Evolutionary conservation across 192 early-diverging fungal genomes (phyloP).

Genomic region (Backusella parvicylindrica): DNA sequence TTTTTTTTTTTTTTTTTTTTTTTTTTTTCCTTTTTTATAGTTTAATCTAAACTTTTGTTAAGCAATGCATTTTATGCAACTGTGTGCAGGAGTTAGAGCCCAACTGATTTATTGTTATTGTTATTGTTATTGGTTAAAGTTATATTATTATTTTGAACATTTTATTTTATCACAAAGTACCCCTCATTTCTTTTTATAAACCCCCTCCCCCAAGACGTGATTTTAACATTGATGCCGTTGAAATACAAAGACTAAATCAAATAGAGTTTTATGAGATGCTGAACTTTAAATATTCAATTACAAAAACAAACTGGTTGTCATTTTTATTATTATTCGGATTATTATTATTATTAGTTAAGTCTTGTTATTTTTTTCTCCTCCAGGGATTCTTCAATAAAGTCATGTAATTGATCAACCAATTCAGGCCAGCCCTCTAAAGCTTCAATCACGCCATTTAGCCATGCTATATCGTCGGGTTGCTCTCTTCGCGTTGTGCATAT

Average conservation of each 20-base stretch:
- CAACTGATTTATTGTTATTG: too few species aligned
- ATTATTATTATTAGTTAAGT: not conserved
- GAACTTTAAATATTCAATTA: not conserved
- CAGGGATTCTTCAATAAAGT: slow-evolving; percentile 21
- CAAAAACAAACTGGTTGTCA: not conserved
- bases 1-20: too few species aligned
- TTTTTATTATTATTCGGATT: not conserved
- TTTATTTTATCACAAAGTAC: too few species aligned
- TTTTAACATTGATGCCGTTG: too few species aligned
- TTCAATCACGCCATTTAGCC: slow-evolving; percentile 27
- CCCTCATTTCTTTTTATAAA: too few species aligned
- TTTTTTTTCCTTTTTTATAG: too few species aligned
- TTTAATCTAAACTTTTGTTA: too few species aligned
- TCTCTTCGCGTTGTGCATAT: slow-evolving; percentile 17
- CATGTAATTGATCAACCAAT: slow-evolving; percentile 21
- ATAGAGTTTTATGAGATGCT: not conserved
- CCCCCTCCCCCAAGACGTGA: too few species aligned
- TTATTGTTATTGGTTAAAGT: too few species aligned
- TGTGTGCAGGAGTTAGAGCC: too few species aligned
- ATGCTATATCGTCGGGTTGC: slow-evolving; percentile 27
- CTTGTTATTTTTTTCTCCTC: not conserved
- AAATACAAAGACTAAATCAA: not conserved
- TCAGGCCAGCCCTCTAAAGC: slow-evolving; percentile 27
- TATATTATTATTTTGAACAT: too few species aligned
- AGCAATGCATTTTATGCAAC: too few species aligned